Base-by-base conservation (phyloP, 768 basidiomycete species). In the Fomitopsis serialis region DNA sequence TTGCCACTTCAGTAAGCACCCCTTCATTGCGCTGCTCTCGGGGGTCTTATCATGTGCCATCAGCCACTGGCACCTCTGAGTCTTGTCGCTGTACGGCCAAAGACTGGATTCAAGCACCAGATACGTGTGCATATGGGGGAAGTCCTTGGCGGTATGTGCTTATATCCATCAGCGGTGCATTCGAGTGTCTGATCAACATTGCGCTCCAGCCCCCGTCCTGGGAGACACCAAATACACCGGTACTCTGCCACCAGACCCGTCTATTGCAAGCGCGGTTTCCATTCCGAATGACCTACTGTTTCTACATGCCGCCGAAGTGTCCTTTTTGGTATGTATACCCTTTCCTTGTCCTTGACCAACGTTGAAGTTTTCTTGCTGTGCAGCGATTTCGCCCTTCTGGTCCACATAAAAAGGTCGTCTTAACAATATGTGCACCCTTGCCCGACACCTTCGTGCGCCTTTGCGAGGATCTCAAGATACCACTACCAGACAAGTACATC, bases 101-200 rank as follows among this genome's bases (percentile, higher is more conserved):
- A 78, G 47, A 87, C 86, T 15, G 86, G 61, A 3, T 65, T 79
- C 51, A 87, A 87, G 63, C 86, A 88, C 53, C 86, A 88, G 59
- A 75, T 88, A 29, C 78, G 86, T n/a, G 70, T 85, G 13, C 86
- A 88, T 55, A 63, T 82, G 29, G 76, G 85, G 1, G 70, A 76
- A 45, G 69, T 69, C 52, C 63, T 86, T 49, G 71, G 74, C 47
- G 68, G 84, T 81, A 32, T 6, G 53, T 12, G 70, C 59, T 15
- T 36, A 19, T 7, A 24, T 35, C 15, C 8, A 4, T n/a, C n/a
- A 8, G 8, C 45, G 23, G 17, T 45, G 7, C 17, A 29, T 23
- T 48, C 29, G 29, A 6, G 5, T 11, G 11, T 32, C 29, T 32
- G 29, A 32, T 11, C 29, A 32, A 11, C 29, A 6, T 32, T 32